phyloP scores from a whole-genome alignment of 2,329 filamentous ascomycete genomes.

The Talaromyces sp. region DNA sequence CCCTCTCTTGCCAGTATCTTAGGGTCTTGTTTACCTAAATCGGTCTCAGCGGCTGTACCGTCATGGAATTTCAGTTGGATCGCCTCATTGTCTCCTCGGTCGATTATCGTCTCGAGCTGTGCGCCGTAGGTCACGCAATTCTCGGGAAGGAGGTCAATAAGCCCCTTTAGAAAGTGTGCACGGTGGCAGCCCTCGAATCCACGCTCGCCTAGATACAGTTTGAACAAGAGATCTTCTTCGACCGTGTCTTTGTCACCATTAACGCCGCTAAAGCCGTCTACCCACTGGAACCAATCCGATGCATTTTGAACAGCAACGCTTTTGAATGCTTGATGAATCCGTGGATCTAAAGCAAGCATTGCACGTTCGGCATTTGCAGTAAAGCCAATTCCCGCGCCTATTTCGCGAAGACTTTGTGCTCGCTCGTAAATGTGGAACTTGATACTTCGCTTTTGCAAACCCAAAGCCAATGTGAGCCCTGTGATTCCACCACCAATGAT shows the following conservation, averaged over 20 bases:
- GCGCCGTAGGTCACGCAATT: slow-evolving; percentile 33
- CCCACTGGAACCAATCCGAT: slow-evolving; percentile 25
- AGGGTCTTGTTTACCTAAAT: slow-evolving; percentile 35
- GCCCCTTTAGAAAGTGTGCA: slow-evolving; percentile 33
- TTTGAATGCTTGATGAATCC: slow-evolving; percentile 28
- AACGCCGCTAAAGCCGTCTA: slow-evolving; percentile 22
- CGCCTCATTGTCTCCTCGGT: slow-evolving; percentile 20
- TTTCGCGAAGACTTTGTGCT: slow-evolving; percentile 53
- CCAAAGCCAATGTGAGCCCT: slow-evolving; percentile 54
- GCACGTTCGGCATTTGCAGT: slow-evolving; percentile 55
- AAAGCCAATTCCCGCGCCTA: slow-evolving; percentile 57
- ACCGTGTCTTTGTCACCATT: slow-evolving; percentile 18
- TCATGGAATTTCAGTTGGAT: slow-evolving; percentile 30
- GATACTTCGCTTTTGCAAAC: slow-evolving; percentile 46
- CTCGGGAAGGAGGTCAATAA: slow-evolving; percentile 29
- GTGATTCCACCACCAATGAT: slow-evolving; percentile 61
- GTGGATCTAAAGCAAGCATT: slow-evolving; percentile 52
- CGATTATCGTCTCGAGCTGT: slow-evolving; percentile 22
- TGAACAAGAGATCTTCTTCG: slow-evolving; percentile 24
- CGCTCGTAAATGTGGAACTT: slow-evolving; percentile 56
- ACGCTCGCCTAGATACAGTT: slow-evolving; percentile 29
- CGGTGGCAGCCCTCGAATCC: slow-evolving; percentile 34
- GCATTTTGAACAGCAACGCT: slow-evolving; percentile 32
- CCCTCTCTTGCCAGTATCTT: not conserved
- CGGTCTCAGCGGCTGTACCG: slow-evolving; percentile 27